Conservation (phyloP, 805 yeast genomes). For the Ogataea nitratoaversa region DNA sequence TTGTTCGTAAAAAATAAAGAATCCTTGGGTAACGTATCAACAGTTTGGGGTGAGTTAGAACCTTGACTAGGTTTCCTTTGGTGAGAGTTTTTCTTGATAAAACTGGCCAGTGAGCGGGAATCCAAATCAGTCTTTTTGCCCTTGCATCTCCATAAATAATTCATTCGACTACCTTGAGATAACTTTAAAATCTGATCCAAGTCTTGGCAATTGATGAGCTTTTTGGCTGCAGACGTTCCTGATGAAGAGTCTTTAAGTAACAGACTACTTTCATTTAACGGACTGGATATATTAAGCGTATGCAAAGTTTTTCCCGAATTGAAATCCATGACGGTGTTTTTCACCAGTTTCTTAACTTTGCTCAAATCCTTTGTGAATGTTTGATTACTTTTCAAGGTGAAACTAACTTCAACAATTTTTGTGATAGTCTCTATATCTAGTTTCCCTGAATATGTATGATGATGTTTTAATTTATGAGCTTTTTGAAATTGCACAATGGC, state of each 20-base stretch:
- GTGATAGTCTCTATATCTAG: conserved; percentile 23
- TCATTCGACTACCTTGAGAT: conserved; percentile 29
- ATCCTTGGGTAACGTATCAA: not conserved
- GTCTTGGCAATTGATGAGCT: conserved; percentile 24
- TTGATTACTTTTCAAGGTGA: conserved; percentile 30
- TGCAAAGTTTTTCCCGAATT: conserved; percentile 33
- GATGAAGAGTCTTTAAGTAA: conserved; percentile 15
- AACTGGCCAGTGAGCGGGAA: conserved; percentile 17
- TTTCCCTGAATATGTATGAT: conserved; percentile 11
- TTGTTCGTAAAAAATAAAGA: no score
- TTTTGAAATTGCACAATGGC: conserved; percentile 78
- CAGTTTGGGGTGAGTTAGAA: not conserved
- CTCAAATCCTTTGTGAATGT: conserved; percentile 31
- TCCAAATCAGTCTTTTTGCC: conserved; percentile 38
- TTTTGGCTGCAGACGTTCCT: conserved; percentile 1
- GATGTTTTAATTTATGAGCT: conserved; percentile 15
- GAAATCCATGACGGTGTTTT: conserved; percentile 34
- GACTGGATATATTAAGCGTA: conserved; percentile 23
- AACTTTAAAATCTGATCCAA: conserved; percentile 22
- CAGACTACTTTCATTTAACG: conserved; percentile 14
- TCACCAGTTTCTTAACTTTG: conserved; percentile 32
- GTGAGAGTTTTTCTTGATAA: conserved; percentile 5
- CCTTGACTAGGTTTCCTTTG: not conserved
- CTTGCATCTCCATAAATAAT: conserved; percentile 47
- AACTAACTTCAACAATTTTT: conserved; percentile 19